Conservation (phyloP, 139 green algal species). For the Chlorella sorokiniana region DNA sequence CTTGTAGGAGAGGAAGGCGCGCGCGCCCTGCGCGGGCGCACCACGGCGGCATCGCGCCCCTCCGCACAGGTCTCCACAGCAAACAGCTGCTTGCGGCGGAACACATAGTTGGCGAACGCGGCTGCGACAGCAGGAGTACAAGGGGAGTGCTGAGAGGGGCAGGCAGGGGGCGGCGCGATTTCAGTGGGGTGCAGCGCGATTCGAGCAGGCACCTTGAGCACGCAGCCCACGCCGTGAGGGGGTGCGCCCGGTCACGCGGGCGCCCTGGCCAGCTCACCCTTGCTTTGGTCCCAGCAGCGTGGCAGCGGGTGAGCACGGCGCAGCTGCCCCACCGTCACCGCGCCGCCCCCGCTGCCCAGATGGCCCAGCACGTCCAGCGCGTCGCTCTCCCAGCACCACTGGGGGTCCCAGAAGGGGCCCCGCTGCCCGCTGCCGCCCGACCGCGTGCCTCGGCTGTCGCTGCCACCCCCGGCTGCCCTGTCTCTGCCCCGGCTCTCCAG, state of each 20-base stretch:
- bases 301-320: background rate
- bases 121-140: background rate
- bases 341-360: background rate
- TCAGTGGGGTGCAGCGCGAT: background rate
- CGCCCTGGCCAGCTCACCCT: background rate
- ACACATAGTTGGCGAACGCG: background rate
- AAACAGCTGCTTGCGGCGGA: conserved; percentile 15
- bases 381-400: background rate
- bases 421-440: background rate
- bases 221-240: no score
- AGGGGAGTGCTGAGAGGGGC: background rate
- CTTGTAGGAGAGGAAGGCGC: conserved; percentile 7
- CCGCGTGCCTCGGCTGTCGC: background rate
- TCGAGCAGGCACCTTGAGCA: background rate
- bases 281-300: background rate
- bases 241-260: no score
- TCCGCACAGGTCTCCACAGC: background rate
- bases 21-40: background rate
- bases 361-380: background rate
- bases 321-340: background rate
- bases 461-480: background rate
- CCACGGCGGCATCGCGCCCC: background rate
- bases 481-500: background rate
- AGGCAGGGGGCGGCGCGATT: background rate
- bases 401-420: conserved; percentile 6